Percentiles rank a stretch among this genome's conserved stretches.
These are phyloP conservation scores for Vanilla planifolia DNA, from an alignment of 106 monocot genomes.

Conservation along the genomic window DNA sequence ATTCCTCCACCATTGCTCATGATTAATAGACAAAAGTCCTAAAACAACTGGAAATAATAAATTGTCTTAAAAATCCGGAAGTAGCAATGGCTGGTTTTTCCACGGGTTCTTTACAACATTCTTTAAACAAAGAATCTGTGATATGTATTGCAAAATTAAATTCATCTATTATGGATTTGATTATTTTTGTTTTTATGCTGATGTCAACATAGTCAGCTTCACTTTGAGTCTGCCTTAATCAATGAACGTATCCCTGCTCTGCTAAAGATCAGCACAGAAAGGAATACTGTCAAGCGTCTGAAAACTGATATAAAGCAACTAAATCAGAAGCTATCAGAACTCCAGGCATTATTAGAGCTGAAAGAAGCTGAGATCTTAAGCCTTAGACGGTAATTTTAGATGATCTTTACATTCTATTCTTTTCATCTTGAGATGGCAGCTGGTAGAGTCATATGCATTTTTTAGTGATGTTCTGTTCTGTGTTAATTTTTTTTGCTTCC, in stretches of 20 bases:
- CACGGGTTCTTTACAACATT: conserved; percentile 2
- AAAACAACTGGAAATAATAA: no score
- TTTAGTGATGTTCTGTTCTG: no score
- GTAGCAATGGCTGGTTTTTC: no score
- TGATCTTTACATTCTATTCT: no score
- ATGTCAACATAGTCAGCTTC: neutral
- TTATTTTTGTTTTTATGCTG: neutral
- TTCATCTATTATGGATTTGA: neutral
- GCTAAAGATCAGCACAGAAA: conserved; percentile 87
- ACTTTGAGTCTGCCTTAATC: conserved; percentile 54
- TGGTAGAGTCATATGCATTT: no score
- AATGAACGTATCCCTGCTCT: conserved; percentile 71
- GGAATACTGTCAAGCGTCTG: conserved; percentile 74
- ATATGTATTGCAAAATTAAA: neutral
- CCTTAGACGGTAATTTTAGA: conserved; percentile 65
- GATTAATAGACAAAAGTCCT: no score
- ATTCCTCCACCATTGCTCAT: no score
- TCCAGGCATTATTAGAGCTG: conserved; percentile 80
- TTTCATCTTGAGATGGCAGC: no score
- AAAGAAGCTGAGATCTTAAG: conserved; percentile 66
- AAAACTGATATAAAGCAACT: conserved; percentile 95
- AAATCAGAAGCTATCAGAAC: conserved; percentile 72
- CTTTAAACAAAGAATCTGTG: neutral
- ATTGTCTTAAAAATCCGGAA: no score
- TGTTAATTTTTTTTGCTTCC: no score